A percentile compares a stretch with the other conserved stretches of the same genome.
These are phyloP conservation scores for Fusarium oxysporum DNA, from an alignment of 2,329 filamentous ascomycete species.

Conservation along the genomic window DNA sequence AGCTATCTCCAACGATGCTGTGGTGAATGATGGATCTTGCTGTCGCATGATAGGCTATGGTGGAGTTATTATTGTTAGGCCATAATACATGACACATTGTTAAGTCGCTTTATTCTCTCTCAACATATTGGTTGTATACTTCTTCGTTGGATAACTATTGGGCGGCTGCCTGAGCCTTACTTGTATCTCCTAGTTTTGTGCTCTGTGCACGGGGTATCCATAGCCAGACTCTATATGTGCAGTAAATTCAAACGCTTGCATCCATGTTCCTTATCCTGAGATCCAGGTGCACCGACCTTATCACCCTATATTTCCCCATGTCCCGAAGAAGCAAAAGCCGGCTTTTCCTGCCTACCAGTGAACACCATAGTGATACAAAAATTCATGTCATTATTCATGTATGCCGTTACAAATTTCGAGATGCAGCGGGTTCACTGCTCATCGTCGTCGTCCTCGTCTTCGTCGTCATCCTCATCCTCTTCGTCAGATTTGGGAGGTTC, in stretches of 20 bases:
- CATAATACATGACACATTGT: neutral
- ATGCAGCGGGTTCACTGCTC: slow-evolving; percentile 44
- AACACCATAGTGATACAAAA: slow-evolving; percentile 34
- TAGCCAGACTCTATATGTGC: slow-evolving; percentile 32
- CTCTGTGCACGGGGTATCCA: slow-evolving; percentile 42
- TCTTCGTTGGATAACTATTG: slow-evolving; percentile 4
- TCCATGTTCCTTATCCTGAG: slow-evolving; percentile 18
- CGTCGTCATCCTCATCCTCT: slow-evolving; percentile 63
- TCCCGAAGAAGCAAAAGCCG: neutral
- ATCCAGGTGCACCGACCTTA: slow-evolving; percentile 19
- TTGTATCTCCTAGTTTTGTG: slow-evolving; percentile 19
- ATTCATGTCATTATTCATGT: slow-evolving; percentile 36
- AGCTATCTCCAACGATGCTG: neutral
- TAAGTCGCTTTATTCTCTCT: neutral
- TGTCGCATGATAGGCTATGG: neutral
- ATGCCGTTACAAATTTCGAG: neutral
- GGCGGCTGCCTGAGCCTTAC: slow-evolving; percentile 20
- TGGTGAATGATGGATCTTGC: neutral
- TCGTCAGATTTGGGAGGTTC: slow-evolving; percentile 74
- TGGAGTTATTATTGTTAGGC: neutral
- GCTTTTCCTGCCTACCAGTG: slow-evolving; percentile 13
- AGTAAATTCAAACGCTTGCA: slow-evolving; percentile 27
- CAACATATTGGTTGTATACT: neutral
- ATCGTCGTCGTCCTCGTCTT: slow-evolving; percentile 53
- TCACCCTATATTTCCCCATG: slow-evolving; percentile 11